Evolutionary conservation across 495 filamentous ascomycete species (phyloP).

Genomic region (Durotheca rogersii): DNA sequence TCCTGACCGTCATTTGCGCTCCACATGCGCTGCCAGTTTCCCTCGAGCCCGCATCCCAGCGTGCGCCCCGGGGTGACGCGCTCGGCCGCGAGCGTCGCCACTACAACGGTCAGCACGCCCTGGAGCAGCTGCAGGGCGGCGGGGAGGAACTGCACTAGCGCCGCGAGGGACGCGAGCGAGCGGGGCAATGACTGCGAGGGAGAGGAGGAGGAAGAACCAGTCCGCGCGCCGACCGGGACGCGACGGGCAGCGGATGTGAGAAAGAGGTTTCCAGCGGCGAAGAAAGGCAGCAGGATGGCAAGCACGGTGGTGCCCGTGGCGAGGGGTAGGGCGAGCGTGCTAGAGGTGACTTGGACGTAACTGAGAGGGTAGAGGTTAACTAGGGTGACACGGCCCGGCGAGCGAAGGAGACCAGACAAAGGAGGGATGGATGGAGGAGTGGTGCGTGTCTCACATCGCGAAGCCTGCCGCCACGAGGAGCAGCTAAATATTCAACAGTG

Average conservation of each 20-base stretch:
- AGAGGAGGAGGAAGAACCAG: slow-evolving; percentile 13
- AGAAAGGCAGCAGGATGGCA: slow-evolving; percentile 53
- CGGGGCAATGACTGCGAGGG: slow-evolving; percentile 32
- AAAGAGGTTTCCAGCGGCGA: slow-evolving; percentile 47
- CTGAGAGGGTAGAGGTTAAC: slow-evolving; percentile 33
- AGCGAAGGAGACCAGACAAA: not conserved
- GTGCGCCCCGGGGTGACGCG: slow-evolving; percentile 49
- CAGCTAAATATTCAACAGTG: slow-evolving; percentile 9
- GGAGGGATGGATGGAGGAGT: not conserved
- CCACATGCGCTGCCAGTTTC: slow-evolving; percentile 56
- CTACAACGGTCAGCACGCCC: slow-evolving; percentile 50
- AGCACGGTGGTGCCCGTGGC: slow-evolving; percentile 48
- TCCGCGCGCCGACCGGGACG: slow-evolving; percentile 1
- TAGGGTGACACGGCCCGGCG: not conserved
- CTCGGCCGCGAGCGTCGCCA: slow-evolving; percentile 59
- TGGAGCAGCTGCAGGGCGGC: slow-evolving; percentile 43
- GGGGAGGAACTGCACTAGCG: slow-evolving; percentile 35
- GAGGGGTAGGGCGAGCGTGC: slow-evolving; percentile 53
- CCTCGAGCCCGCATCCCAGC: slow-evolving; percentile 53
- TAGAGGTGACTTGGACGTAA: slow-evolving; percentile 51
- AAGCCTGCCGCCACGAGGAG: slow-evolving; percentile 8
- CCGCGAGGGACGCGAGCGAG: slow-evolving; percentile 38
- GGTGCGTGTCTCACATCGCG: slow-evolving; percentile 22
- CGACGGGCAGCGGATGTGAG: slow-evolving; percentile 22
- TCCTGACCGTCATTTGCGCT: slow-evolving; percentile 45